These are phyloP conservation scores for Russula dissimulans DNA, from an alignment of 768 basidiomycete genomes.

Conservation along the genomic window DNA sequence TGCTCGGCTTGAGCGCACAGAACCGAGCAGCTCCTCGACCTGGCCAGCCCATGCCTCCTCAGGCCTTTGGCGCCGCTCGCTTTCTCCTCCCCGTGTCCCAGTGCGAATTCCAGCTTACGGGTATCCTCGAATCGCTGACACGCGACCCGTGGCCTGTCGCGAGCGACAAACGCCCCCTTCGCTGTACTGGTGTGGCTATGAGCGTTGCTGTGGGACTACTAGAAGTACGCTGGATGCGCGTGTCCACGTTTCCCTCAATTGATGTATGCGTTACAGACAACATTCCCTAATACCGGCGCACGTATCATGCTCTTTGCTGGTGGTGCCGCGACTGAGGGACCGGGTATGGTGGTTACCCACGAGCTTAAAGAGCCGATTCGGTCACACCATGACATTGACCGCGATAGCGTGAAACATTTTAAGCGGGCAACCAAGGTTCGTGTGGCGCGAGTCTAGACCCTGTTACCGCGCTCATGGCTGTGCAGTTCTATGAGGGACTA, in stretches of 20 bases:
- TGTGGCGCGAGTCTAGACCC: neutral
- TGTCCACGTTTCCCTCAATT: neutral
- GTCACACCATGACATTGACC: slow-evolving; percentile 97
- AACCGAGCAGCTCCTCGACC: slow-evolving; percentile 80
- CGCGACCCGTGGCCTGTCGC: slow-evolving; percentile 98
- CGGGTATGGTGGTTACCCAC: slow-evolving; percentile 91
- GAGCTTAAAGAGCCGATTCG: slow-evolving; percentile 96
- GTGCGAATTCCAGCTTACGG: slow-evolving; percentile 93
- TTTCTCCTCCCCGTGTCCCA: slow-evolving; percentile 90
- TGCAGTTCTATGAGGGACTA: slow-evolving; percentile 89
- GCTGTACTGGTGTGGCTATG: slow-evolving; percentile 92
- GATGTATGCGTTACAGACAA: slow-evolving; percentile 37
- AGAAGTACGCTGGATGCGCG: slow-evolving; percentile 43
- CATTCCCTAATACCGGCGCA: slow-evolving; percentile 93
- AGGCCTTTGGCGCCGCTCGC: slow-evolving; percentile 75
- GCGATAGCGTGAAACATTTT: slow-evolving; percentile 94
- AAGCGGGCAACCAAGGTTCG: slow-evolving; percentile 91
- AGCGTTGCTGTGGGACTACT: slow-evolving; percentile 88
- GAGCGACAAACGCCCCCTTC: slow-evolving; percentile 82
- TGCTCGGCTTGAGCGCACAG: slow-evolving; percentile 81
- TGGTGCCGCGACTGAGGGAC: slow-evolving; percentile 93
- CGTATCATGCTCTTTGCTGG: slow-evolving; percentile 95
- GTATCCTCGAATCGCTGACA: slow-evolving; percentile 77
- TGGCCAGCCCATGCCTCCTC: slow-evolving; percentile 71
- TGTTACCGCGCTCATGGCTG: neutral